Base-by-base conservation (phyloP, 192 early-diverging fungal species). In the Spinellus fusiger region DNA sequence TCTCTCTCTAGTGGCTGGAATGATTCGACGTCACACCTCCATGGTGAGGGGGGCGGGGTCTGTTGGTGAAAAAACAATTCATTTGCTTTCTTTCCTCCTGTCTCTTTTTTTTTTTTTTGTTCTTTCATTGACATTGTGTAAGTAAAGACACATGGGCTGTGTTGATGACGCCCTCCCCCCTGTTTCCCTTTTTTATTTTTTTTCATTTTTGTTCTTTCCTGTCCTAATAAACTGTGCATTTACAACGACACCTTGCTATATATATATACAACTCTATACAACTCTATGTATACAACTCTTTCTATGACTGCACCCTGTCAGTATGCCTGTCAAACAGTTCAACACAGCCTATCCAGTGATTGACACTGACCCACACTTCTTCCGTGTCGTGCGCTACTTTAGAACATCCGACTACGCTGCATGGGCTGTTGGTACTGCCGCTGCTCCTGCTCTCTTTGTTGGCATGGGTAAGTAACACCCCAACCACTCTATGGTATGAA, bases 291-390 rank as follows among this genome's bases (percentile, higher is more conserved):
- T 3, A 3, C 18, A n/a, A 18, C 15, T n/a, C 13, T 44, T 44
- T 12, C 3, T n/a, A 3, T 5, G 13, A 6, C 18, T 44, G 40
- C 46, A n/a, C 47, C n/a, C 18, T 27, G 32, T 6, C 10, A 37
- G 22, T 33, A 76, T 76, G 74, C 75, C 81, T 52, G 73, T 73
- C 38, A 70, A 76, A 66, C 65, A 71, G 59, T 59, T 77, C 59
- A 67, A 80, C 50, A 73, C 82, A 15, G 83, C 89, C 46, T 94
- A 88, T 78, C 85, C 83, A 32, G 80, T 93, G 68, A 91, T 98
- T 65, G 92, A 89, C 73, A 86, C 83, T 51, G 90, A 98, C 68
- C 96, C 96, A 25, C 90, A 94, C 69, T 89, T 98, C 70, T 78
- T 68, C 64, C 85, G 92, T 49, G 91, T 98, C 1, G 79, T 98